phyloP scores from a whole-genome alignment of 805 yeast species.

The Ogataea salicorniae region DNA sequence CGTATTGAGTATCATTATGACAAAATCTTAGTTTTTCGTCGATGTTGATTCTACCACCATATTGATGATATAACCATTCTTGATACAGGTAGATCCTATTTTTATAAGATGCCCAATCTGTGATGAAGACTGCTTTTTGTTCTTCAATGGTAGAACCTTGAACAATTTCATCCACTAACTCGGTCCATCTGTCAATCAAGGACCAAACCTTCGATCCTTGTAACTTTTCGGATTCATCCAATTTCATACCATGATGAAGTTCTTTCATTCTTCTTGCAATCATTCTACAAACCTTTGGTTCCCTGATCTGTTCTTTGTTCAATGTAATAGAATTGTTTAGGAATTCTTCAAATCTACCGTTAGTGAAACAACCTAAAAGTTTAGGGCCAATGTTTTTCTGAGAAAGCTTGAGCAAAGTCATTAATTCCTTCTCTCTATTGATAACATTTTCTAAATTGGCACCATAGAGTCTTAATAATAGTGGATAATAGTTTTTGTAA shows the following conservation, averaged over 20 bases:
- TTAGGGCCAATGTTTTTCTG: constrained; percentile 81
- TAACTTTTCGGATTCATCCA: constrained; percentile 50
- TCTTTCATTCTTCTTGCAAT: constrained; percentile 97
- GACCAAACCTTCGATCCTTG: constrained; percentile 68
- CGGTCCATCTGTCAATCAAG: constrained; percentile 67
- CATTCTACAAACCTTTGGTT: constrained; percentile 69
- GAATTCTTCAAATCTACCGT: constrained; percentile 93
- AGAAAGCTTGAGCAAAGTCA: constrained; percentile 67
- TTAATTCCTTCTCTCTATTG: constrained; percentile 78
- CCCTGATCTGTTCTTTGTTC: constrained; percentile 66
- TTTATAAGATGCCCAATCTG: constrained; percentile 48
- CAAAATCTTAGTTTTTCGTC: constrained; percentile 65
- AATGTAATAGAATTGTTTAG: constrained; percentile 78
- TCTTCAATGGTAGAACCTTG: constrained; percentile 33
- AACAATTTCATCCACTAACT: constrained; percentile 39
- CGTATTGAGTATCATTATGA: constrained; percentile 96
- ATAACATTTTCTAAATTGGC: constrained; percentile 80
- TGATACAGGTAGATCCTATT: constrained; percentile 46
- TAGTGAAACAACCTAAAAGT: constrained; percentile 80
- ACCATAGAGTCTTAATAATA: constrained; percentile 82
- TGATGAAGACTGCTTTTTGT: constrained; percentile 36
- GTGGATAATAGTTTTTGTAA: constrained; percentile 42
- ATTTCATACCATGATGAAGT: constrained; percentile 71
- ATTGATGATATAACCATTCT: constrained; percentile 53
- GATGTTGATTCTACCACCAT: constrained; percentile 37